Evolutionary conservation across 1,139 yeast genomes (phyloP), one percentile per base, ranked within the genome.

Genomic region (Arxiozyma telluris): DNA sequence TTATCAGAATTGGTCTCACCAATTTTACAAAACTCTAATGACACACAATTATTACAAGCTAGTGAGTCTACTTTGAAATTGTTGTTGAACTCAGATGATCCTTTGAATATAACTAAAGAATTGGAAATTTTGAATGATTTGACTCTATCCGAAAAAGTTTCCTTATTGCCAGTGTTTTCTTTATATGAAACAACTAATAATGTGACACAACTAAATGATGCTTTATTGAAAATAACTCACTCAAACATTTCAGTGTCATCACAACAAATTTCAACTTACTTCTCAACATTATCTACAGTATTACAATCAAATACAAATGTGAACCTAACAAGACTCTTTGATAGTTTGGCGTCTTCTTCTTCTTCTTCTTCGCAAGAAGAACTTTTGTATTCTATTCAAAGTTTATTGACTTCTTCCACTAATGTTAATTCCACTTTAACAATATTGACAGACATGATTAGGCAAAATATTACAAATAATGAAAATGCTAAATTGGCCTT

Each of bases 101-200:
- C 64, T 25, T 54, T 61, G n/a, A 58, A 55, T 15, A 60, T 66
- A 11, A 60, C 65, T 11, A 58, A 60, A 25, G 57, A 61, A 44
- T 52, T 68, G 41, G 51, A 55, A 41, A 50, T 52, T 8, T 54
- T 66, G 52, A 61, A 64, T 44, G 59, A 59, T 47, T 50, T 62
- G 57, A 56, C 65, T 17, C 46, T 55, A 20, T 41, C 59, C 2
- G 65, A 68, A 49, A 62, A 62, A 52, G 53, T 60, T 21, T 58
- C 60, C 20, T 54, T 64, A 50, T 43, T 60, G n/a, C 70, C 70
- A 8, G 64, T 64, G 25, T 63, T 63, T 51, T 52, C 55, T 21
- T 50, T 68, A 38, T 61, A 65, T 51, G 51, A 55, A 47, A 53
- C 58, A 46, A 64, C 71, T 6, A 57, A 61, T 18, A 68, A 70